These are phyloP conservation scores for Cordyceps sp. DNA, from an alignment of 2,329 filamentous ascomycete species.

Conservation along the genomic window DNA sequence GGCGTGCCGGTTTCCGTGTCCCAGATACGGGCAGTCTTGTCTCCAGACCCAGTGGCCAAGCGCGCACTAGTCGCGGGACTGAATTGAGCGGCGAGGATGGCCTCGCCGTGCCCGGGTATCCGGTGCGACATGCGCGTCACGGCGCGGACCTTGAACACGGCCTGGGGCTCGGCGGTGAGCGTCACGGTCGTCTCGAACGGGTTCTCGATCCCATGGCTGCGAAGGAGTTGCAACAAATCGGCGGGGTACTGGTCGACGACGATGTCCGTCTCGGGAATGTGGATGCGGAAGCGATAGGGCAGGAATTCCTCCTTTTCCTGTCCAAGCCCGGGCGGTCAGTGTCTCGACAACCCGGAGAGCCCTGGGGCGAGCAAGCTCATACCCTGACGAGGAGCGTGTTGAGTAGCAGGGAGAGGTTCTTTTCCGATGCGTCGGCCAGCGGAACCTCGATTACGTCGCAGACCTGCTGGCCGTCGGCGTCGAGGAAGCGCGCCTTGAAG, in stretches of 20 bases:
- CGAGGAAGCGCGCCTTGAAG: conserved; percentile 74
- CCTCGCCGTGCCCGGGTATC: conserved; percentile 81
- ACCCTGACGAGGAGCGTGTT: conserved; percentile 72
- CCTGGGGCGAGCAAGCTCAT: conserved; percentile 4
- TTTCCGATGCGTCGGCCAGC: conserved; percentile 70
- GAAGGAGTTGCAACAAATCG: conserved; percentile 36
- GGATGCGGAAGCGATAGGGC: conserved; percentile 45
- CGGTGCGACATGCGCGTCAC: conserved; percentile 79
- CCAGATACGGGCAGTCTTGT: conserved; percentile 84
- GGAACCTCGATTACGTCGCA: conserved; percentile 57
- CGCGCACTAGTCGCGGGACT: conserved; percentile 61
- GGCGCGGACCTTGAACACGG: conserved; percentile 82
- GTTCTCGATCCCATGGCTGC: conserved; percentile 37
- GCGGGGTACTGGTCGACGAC: conserved; percentile 39
- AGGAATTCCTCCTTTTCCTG: conserved; percentile 40
- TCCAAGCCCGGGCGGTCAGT: background rate
- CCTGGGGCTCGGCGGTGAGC: conserved; percentile 58
- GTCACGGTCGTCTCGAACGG: conserved; percentile 38
- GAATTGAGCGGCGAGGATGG: conserved; percentile 76
- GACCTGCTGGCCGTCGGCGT: conserved; percentile 59
- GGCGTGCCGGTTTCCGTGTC: conserved; percentile 90
- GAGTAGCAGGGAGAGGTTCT: conserved; percentile 73
- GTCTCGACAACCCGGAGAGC: too few species aligned
- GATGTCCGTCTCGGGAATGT: conserved; percentile 34
- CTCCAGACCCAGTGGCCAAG: conserved; percentile 78